Evolutionary conservation across 2,329 filamentous ascomycete genomes (phyloP), one percentile per base, ranked within the genome.

Genomic region (Corinectria fuckeliana): DNA sequence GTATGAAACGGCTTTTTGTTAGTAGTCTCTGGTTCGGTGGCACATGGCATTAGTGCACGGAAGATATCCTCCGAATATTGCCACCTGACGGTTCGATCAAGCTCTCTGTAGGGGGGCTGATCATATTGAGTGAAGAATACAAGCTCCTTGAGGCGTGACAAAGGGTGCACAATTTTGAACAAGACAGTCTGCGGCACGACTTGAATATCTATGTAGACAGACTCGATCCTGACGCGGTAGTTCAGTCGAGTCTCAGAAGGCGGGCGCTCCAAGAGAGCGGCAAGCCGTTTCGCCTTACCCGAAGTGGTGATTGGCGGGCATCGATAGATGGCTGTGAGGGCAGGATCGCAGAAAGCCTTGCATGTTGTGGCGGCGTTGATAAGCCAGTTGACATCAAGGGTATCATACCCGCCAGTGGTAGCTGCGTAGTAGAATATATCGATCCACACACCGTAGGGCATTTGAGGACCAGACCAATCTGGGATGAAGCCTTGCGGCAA

Each of bases 41-140:
- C 82, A 85, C 62, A 77, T 25, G 83, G 75, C 21, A 83, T 81
- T 6, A 97, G 78, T 0, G 86, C 83, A 2, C 84, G 75, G 61
- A 96, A 90, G 0, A 97, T 75, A 4, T 83, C 78, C 5, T 81
- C 74, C 10, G 89, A 84, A 70, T 95, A 93, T 14, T 81, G 81
- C 90, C 91, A 96, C 62, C 85, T 87, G 21, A 88, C 74, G 48
- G 78, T 81, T 25, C 79, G 77, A 48, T 84, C 80, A 5, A 88
- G 78, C 32, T 80, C 74, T 38, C 89, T 80, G 71, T 88, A 92
- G 0, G 90, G 90, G 2, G 89, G 82, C 62, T 85, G 77, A 69
- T 96, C 91, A 48, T 85, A 80, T 10, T 83, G 83, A 65, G 93
- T 90, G 62, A 88, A 89, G 14, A 97, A 82, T 57, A 92, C 86